Base-by-base conservation (phyloP, 257 asterid genomes). In the Fraxinus anomala region DNA sequence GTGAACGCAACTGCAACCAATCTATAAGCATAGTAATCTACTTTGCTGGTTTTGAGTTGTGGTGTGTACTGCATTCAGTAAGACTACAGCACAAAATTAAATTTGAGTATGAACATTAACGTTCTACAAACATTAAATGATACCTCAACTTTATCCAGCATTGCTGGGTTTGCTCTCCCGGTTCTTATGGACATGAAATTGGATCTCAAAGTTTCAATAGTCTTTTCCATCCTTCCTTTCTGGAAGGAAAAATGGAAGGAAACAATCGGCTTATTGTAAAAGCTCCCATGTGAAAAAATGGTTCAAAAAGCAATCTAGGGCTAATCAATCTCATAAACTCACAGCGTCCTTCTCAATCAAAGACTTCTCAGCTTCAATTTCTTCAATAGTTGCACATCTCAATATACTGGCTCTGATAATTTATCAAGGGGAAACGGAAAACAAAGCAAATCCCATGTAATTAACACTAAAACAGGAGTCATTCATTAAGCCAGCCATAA, bases 211-310 rank as follows among this genome's bases (percentile, higher is more conserved):
- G 80, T 90, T 13, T 95, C 99, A 72, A 95, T 84, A 14, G 98
- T 80, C 87, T 93, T 95, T 71, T 90, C 98, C 99, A 95, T 93
- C 88, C 96, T 93, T 68, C 89, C 93, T 81, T 84, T 93, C 99
- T 91, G 85, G 69, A 76, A 59, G 0, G 3, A 76, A 44, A 72
- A 61, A 8, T 5, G 0, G 44, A 39, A 39, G 13, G 13, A 72
- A 59, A 72, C 37, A 31, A 61, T 77, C 26, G 83, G 77, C 26
- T 47, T 24, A 19, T 59, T 33, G 23, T 61, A 67, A 24, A 36
- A 31, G 40, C 19, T 76, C 11, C 24, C 8, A 68, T 24, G 26
- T 19, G 28, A 56, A 19, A 66, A 65, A 63, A n/a, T 30, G 3
- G n/a, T 4, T 69, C 26, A 70, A 0, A 69, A 21, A 13, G 54